These are phyloP conservation scores for Aspergillus ibericus DNA, from an alignment of 2,329 filamentous ascomycete species.

Conservation along the genomic window DNA sequence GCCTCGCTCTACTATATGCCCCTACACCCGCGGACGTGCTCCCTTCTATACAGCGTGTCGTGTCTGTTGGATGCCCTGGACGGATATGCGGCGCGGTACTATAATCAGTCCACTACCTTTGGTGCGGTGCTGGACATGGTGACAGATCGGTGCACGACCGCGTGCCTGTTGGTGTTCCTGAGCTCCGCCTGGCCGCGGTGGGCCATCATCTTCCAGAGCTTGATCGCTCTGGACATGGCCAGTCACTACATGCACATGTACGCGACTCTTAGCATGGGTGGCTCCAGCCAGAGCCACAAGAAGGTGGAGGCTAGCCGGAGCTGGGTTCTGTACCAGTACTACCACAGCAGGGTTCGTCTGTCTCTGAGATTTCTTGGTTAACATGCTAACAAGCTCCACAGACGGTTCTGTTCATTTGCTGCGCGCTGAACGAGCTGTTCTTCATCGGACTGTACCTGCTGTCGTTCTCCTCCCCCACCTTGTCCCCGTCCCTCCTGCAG, in stretches of 20 bases:
- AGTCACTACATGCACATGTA: conserved; percentile 99
- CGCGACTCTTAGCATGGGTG: conserved; percentile 84
- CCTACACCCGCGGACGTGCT: conserved; percentile 93
- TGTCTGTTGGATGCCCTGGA: conserved; percentile 95
- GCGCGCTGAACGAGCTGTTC: conserved; percentile 89
- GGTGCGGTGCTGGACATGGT: conserved; percentile 99
- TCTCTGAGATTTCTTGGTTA: neutral
- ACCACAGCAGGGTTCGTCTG: conserved; percentile 82
- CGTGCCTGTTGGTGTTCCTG: conserved; percentile 91
- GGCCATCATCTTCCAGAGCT: conserved; percentile 88
- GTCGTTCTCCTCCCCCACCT: conserved; percentile 87
- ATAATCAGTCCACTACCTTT: conserved; percentile 91
- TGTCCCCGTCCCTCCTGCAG: conserved; percentile 79
- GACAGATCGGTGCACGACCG: conserved; percentile 94
- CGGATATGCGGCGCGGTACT: conserved; percentile 82
- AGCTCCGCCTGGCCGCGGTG: conserved; percentile 92
- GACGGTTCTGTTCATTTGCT: conserved; percentile 89
- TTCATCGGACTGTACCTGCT: conserved; percentile 98
- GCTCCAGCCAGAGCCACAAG: conserved; percentile 81
- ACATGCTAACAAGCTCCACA: conserved; percentile 41
- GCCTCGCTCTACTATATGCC: conserved; percentile 99
- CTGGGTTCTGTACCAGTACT: conserved; percentile 91
- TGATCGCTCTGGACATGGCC: conserved; percentile 89
- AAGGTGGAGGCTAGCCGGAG: conserved; percentile 84
- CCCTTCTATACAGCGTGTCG: conserved; percentile 80